These are phyloP conservation scores for Zizania latifolia DNA, from an alignment of 176 grass and related monocot genomes.

Conservation along the genomic window DNA sequence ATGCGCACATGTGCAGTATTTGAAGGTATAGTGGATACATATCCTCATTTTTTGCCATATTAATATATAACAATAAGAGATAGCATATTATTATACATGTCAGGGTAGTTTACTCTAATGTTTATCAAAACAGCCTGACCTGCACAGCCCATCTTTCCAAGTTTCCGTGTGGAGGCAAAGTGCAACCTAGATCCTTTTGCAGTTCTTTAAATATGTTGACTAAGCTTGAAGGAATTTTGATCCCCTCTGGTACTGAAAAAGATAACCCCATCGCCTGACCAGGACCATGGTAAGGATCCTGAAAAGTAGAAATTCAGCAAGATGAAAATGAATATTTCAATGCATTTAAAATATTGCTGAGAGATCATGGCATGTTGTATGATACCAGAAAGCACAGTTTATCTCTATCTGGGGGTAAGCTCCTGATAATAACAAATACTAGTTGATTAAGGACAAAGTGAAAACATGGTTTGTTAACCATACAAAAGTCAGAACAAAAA, in stretches of 20 bases:
- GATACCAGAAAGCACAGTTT: neutral
- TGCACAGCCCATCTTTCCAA: slow-evolving; percentile 97
- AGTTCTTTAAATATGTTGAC: slow-evolving; percentile 92
- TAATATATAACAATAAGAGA: neutral
- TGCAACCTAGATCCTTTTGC: slow-evolving; percentile 67
- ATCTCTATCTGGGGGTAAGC: neutral
- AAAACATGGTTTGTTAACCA: neutral
- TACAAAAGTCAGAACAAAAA: neutral
- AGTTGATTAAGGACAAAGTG: neutral
- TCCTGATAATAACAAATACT: neutral
- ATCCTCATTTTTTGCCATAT: neutral
- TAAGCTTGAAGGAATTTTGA: slow-evolving; percentile 82
- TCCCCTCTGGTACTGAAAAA: slow-evolving; percentile 85
- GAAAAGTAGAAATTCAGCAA: slow-evolving; percentile 10
- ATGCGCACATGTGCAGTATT: neutral
- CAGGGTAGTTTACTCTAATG: neutral
- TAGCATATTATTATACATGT: neutral
- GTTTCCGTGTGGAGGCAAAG: slow-evolving; percentile 83
- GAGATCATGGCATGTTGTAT: neutral
- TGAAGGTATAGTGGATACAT: neutral
- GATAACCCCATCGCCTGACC: slow-evolving; percentile 93
- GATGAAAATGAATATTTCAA: neutral
- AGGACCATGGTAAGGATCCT: slow-evolving; percentile 98
- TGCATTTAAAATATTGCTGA: neutral
- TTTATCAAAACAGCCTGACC: slow-evolving; percentile 35